phyloP scores from a whole-genome alignment of 148 eudicot species.

The Tetragonia tetragonoides region DNA sequence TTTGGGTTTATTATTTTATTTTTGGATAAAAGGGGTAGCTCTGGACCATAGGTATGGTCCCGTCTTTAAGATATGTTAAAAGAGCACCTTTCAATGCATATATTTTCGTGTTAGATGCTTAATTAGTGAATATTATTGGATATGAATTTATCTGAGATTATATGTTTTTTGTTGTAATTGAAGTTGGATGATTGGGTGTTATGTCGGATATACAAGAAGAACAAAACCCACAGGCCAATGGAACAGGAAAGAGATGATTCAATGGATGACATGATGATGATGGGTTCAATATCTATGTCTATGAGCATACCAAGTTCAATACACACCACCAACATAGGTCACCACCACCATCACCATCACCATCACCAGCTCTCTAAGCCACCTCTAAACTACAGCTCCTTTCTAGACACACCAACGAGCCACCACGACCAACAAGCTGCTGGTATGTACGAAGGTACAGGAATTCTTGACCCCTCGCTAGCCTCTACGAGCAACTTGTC shows the following conservation, averaged over 20 bases:
- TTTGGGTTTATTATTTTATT: not conserved
- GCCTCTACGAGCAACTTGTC: not conserved
- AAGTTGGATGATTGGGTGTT: constrained; percentile 96
- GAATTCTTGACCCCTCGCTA: constrained; percentile 6
- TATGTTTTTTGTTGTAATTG: not conserved
- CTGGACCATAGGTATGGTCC: no score
- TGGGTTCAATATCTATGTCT: constrained; percentile 24
- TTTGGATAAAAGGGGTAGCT: not conserved
- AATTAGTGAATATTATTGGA: no score
- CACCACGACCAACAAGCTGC: constrained; percentile 23
- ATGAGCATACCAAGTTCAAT: constrained; percentile 14
- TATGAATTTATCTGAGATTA: not conserved
- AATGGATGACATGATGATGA: constrained; percentile 38
- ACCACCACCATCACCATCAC: constrained; percentile 17
- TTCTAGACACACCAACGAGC: constrained; percentile 20
- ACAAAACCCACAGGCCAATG: constrained; percentile 46
- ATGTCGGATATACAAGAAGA: constrained; percentile 90
- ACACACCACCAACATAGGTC: constrained; percentile 2
- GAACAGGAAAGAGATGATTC: constrained; percentile 62
- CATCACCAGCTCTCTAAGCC: constrained; percentile 18
- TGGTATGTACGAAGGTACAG: constrained; percentile 1
- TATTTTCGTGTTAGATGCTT: no score
- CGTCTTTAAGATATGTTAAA: no score
- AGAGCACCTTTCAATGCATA: no score
- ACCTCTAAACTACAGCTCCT: constrained; percentile 26